Base-by-base conservation (phyloP, 1,284 basidiomycete species). In the Grifola frondosa region DNA sequence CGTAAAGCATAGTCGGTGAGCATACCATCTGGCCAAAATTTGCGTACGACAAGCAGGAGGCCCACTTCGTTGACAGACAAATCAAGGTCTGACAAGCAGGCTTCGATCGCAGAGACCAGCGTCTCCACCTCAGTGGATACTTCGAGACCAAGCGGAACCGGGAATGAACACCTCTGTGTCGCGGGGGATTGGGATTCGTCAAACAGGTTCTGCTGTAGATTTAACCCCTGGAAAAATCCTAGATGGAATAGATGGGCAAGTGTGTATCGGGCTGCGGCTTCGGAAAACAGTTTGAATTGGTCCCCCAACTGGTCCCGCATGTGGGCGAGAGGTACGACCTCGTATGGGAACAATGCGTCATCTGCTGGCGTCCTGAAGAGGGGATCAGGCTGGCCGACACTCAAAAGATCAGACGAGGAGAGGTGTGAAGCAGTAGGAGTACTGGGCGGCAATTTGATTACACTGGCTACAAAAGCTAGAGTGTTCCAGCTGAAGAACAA, bases 41-140 rank as follows among this genome's bases (percentile, higher is more conserved):
- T 74, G 37, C 79, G 74, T 9, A 69, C 65, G 13, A 91, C 67
- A 9, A 91, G 65, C 6, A 85, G 62, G 41, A 90, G 74, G 0
- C 81, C 88, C 16, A 77, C 69, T 63, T 92, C 88, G 55, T 89
- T 88, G 23, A 81, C 70, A 0, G 82, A 78, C 17, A 91, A 65
- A 59, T 88, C 80, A 20, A 88, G 60, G 50, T 89, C 84, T 3
- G 73, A 68, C 16, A 92, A 65, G 49, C 81, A 83, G 1, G 77
- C 74, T 59, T 90, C 88, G n/a, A 90, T 77, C 1, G 82, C 73
- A 6, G 79, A 71, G 9, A 88, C 76, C 20, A 92, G 68, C 0
- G 75, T 77, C 57, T 91, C 88, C 4, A 91, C 85, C 29, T 81
- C 78, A 8, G 74, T 73, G 1, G 86, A 84, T 7, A 81, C 64